Conservation (phyloP, 129 eudicot genomes). For the Arctium lappa region DNA sequence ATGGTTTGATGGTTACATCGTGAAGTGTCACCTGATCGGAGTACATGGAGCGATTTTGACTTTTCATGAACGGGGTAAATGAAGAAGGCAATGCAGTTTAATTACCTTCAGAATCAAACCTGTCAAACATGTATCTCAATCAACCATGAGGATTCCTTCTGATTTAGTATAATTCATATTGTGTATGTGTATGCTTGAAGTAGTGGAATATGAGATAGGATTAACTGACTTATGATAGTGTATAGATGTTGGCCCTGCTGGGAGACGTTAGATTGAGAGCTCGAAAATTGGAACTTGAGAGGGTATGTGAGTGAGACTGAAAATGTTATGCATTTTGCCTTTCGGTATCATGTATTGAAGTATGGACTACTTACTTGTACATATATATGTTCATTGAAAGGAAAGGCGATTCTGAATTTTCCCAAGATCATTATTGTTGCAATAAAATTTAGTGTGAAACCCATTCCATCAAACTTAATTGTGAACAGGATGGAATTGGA, state of each 20-base stretch:
- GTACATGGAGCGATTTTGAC: too few species aligned
- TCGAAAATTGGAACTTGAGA: background rate
- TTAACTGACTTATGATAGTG: background rate
- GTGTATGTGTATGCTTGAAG: background rate
- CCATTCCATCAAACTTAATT: background rate
- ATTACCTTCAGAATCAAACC: too few species aligned
- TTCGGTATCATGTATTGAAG: too few species aligned
- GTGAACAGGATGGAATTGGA: background rate
- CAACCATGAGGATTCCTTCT: background rate
- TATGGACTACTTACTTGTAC: too few species aligned
- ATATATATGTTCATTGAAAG: too few species aligned
- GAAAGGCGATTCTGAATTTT: background rate
- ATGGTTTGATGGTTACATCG: too few species aligned
- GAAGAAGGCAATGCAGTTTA: too few species aligned
- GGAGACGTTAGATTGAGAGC: background rate
- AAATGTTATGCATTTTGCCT: too few species aligned
- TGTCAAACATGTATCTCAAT: background rate
- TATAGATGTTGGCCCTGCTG: background rate
- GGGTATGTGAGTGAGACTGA: too few species aligned
- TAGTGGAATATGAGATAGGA: background rate
- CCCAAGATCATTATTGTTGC: background rate
- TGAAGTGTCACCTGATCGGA: too few species aligned
- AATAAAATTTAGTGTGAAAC: too few species aligned
- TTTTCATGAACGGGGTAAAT: too few species aligned
- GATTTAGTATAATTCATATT: background rate